Evolutionary conservation across 805 yeast genomes (phyloP), one percentile per base, ranked within the genome.

Genomic region (Candida arabinofermentans): DNA sequence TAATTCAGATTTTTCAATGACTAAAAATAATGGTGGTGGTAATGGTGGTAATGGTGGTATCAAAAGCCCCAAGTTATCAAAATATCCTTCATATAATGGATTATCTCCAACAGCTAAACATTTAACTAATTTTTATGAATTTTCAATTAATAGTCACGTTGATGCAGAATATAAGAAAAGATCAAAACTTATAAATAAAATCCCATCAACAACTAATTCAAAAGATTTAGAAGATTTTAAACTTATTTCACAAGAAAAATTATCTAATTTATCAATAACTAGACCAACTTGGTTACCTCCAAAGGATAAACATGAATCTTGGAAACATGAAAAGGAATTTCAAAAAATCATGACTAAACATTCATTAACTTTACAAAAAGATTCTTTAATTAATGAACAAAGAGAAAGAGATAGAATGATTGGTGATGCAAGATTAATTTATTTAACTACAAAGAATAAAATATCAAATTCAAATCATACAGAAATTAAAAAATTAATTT

Each of bases 231-330:
- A 83, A 40, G 87, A 83, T 57, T 61, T 78, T 46, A 62, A 67
- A 37, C 61, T 84, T 27, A 72, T 83, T 1, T 81, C 88, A 1
- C 72, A 69, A 1, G 84, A 81, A 52, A 83, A 83, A 50, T 56
- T 79, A 27, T 70, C 69, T 19, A 59, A 64, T 9, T 60, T 82
- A 27, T 72, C 82, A 39, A 78, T 77, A 34, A 74, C 87, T 1
- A 69, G 90, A 50, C 90, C 90, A 3, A 72, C 79, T 37, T 79
- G 86, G 75, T 58, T 81, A 34, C 90, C 90, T 5, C 88, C 88
- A 5, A 83, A 83, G 56, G 65, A 69, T 30, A 54, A 63, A 3
- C 57, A 54, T 10, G 90, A 83, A 53, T 71, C 71, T 32, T 57
- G 64, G 26, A 68, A 68, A 42, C 90, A 83, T 53, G 80, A 79